Conservation (phyloP, 768 basidiomycete species). For the Myochromella boudieri region DNA sequence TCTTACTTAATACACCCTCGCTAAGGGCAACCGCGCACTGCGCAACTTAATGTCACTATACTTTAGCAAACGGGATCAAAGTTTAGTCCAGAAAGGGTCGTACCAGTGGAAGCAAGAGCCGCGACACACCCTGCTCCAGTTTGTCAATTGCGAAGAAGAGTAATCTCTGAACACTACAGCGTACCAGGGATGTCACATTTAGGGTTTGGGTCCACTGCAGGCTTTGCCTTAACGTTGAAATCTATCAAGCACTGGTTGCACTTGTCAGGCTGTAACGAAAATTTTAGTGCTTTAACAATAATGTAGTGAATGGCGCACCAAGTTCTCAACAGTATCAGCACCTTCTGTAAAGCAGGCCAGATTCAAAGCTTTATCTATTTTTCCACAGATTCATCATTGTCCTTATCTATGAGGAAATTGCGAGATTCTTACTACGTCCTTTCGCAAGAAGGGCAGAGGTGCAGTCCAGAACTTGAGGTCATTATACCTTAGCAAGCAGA, state of each 20-base stretch:
- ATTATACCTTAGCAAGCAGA: neutral
- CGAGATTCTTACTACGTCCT: conserved; percentile 8
- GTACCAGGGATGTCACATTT: conserved; percentile 11
- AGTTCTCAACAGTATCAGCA: conserved; percentile 8
- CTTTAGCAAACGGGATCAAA: too few species aligned
- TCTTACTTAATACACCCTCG: conserved; percentile 10
- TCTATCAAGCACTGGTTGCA: conserved; percentile 13
- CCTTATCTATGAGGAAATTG: too few species aligned
- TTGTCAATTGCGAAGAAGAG: neutral
- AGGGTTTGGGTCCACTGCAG: too few species aligned
- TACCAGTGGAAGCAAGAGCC: conserved; percentile 14
- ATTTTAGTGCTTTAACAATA: neutral
- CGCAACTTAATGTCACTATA: conserved; percentile 1
- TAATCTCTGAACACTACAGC: neutral
- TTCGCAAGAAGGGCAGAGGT: conserved; percentile 9
- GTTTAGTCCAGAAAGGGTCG: too few species aligned
- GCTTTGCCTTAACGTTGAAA: too few species aligned
- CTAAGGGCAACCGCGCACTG: conserved; percentile 12
- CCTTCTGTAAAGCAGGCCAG: conserved; percentile 13
- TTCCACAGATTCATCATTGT: neutral
- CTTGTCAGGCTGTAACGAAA: conserved; percentile 6
- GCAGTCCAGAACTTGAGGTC: conserved; percentile 6
- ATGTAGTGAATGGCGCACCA: neutral
- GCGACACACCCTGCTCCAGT: conserved; percentile 10
- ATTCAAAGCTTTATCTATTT: conserved; percentile 8